Base-by-base conservation (phyloP, 2,329 filamentous ascomycete genomes). In the Colletotrichum siamense region DNA sequence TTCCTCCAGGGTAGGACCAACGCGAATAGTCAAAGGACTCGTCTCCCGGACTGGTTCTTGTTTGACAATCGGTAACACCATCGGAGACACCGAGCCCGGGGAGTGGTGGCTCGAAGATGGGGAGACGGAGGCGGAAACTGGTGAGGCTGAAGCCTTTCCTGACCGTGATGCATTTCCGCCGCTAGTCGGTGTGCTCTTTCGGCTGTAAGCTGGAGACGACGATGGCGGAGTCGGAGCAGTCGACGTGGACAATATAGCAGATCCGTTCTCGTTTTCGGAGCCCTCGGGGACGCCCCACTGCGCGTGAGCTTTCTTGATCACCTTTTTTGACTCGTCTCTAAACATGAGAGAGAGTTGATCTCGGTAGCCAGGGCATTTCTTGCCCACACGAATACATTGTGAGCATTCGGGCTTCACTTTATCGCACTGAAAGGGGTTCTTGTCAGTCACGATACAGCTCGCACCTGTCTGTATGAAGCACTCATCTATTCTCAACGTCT, bases 321-420 rank as follows among this genome's bases (percentile, higher is more conserved):
- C 91, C 79, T 92, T 91, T 79, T 86, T 89, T 79, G 90, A 93
- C 83, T 94, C 91, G 84, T 94, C 91, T 49, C 92, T 90, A 81
- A 94, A 94, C 88, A 93, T 90, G 73, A 93, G 85, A 36, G 91
- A 91, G 39, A 93, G 84, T 82, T 92, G 90, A 78, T 93, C 91
- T 78, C 92, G 88, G 79, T 94, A 93, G 8, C 92, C 92, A 24
- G 91, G 91, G 79, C 92, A 94, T 79, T 86, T 88, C 82, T 91
- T 91, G 80, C 88, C 88, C 62, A 91, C 88, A 55, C 91, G 90
- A 61, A 89, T 85, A 81, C 92, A 93, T 86, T 93, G 92, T 28
- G 91, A 91, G 80, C 92, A 94, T 79, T 90, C 87, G 7, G 92
- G 92, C 55, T 86, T 87, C 63, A 88, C 86, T 81, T 91, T 92